Evolutionary conservation across 768 basidiomycete genomes (phyloP), one percentile per base, ranked within the genome.

Genomic region (Mycena epipterygia): DNA sequence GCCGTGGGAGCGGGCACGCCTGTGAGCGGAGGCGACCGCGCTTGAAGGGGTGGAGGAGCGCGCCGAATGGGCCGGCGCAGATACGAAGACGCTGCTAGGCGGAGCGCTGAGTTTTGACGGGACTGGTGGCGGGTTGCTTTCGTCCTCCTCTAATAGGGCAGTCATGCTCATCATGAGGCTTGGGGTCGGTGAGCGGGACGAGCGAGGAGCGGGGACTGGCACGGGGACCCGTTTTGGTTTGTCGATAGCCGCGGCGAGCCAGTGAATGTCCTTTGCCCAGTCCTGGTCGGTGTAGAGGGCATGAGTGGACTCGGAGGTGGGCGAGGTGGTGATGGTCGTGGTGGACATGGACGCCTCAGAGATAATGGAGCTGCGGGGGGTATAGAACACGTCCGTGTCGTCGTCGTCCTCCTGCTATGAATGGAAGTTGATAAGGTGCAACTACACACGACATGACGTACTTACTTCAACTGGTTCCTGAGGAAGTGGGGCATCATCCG

Each of bases 221-320:
- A 58, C 29, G 1, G 49, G 46, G 7, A n/a, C 19, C 21, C 67
- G 61, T 44, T 72, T 72, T 57, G 70, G 65, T 46, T 72, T 68
- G 27, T 68, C 59, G 14, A 63, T 63, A 2, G 52, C 53, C 23
- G 82, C 76, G 33, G 81, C 86, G 33, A 93, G 87, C 89, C 89
- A 92, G 37, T 89, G 85, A 21, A 91, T 87, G 57, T 93, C 91
- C 70, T 86, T 88, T 16, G 89, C 87, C 92, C 91, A 93, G 72
- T 91, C 88, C 60, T 89, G 85, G 74, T 89, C 87, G 5, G 85
- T 86, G 76, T 85, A 84, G 21, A 82, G 46, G 23, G 59, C 67
- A 17, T 64, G 62, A 69, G 71, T 60, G 32, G 51, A 6, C 42
- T 65, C 66, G 51, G 75, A 55, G 52, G 77, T 51, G 64, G 73